Evolutionary conservation across 805 yeast species (phyloP), one percentile per base, ranked within the genome.

Genomic region (Wickerhamiella parazyma): DNA sequence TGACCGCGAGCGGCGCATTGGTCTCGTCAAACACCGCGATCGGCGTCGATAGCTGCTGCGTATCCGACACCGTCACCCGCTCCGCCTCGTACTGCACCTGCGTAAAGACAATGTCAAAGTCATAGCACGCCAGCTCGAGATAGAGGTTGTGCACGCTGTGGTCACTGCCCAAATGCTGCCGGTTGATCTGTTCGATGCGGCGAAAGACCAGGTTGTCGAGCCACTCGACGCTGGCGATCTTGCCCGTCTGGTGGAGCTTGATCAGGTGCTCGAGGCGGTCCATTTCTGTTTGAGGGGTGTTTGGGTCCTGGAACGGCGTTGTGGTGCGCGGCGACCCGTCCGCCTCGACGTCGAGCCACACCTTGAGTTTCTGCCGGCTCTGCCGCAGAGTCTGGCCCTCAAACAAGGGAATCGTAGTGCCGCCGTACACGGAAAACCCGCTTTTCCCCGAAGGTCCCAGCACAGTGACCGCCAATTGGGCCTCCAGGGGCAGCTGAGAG

Each of bases 101-200:
- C 6, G 79, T 70, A 55, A 68, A 82, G 1, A 82, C 81, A 1
- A 83, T 70, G 0, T 91, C 91, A 17, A 76, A 63, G 51, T 78
- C 85, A 59, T 78, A 80, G 45, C 74, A 73, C 12, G 77, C 75
- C 34, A 78, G 65, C 45, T 77, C 83, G 5, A 80, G 58, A 47
- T 65, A 66, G 21, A 75, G 49, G 47, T 64, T 66, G n/a, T 65
- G 66, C 31, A 49, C 45, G 11, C 43, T 18, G 19, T 33, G 36
- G 21, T 43, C 48, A 14, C 43, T 40, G 20, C 44, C 21, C 17
- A 48, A 33, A 22, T 37, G 39, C 19, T 39, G 47, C 39, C 48
- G 47, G 47, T 63, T 62, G 39, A 63, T 53, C 39, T 57, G 60
- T 50, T 73, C 76, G 35, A 79, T 67, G 47, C 67, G 65, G 10